A percentile compares a stretch with the other conserved stretches of the same genome.
Conservation (phyloP, 2,329 filamentous ascomycete species). For the Trichophyton verrucosum region DNA sequence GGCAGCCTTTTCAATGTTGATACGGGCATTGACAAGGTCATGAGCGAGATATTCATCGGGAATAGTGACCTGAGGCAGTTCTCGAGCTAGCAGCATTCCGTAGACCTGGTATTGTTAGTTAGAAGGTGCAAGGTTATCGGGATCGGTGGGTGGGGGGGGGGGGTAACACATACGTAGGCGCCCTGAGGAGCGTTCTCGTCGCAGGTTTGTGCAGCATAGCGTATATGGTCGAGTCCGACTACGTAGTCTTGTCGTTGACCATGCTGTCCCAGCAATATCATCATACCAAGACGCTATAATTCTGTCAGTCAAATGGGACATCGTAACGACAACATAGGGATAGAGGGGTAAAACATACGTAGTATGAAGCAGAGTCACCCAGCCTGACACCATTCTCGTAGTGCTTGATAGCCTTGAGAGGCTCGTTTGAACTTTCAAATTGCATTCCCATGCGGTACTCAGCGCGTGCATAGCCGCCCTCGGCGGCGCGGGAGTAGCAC, state of each 20-base stretch:
- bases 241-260: constrained; percentile 72
- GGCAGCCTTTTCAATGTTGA: constrained; percentile 92
- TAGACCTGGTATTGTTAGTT: constrained; percentile 44
- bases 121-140: neutral
- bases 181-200: constrained; percentile 96
- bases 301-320: neutral
- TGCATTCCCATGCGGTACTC: constrained; percentile 98
- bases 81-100: constrained; percentile 83
- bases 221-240: constrained; percentile 69
- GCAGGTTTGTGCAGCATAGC: constrained; percentile 67
- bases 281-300: constrained; percentile 79
- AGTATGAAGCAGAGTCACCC: constrained; percentile 77
- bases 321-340: no score
- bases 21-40: constrained; percentile 60
- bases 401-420: constrained; percentile 78
- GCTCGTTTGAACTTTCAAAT: constrained; percentile 88
- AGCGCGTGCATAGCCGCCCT: constrained; percentile 73
- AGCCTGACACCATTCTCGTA: constrained; percentile 70
- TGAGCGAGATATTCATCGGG: constrained; percentile 59
- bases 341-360: constrained; percentile 29
- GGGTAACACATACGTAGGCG: constrained; percentile 50
- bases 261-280: constrained; percentile 88
- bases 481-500: constrained; percentile 73
- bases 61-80: constrained; percentile 79
- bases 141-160: constrained; percentile 1